Conservation (phyloP, 1,139 yeast species). For the Geotrichum australiense region DNA sequence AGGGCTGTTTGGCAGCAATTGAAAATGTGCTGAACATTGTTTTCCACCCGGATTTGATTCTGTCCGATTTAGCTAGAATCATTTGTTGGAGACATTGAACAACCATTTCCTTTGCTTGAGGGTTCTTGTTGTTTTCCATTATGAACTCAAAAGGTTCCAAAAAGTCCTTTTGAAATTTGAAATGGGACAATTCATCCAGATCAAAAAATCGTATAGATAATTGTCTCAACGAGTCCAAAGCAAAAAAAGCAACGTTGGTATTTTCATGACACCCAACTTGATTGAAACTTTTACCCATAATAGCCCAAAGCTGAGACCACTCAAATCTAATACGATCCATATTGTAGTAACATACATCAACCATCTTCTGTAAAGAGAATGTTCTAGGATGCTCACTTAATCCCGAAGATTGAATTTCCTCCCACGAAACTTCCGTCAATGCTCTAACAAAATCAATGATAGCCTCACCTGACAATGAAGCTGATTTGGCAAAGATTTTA, state of each 20-base stretch:
- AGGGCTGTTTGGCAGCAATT: conserved; percentile 51
- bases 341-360: conserved; percentile 94
- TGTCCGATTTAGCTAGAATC: conserved; percentile 66
- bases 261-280: conserved; percentile 77
- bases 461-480: conserved; percentile 72
- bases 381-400: conserved; percentile 78
- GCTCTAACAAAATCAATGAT: conserved; percentile 85
- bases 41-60: conserved; percentile 91
- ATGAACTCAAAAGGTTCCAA: conserved; percentile 85
- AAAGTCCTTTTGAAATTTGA: conserved; percentile 92
- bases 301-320: conserved; percentile 94
- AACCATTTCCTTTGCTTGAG: conserved; percentile 81
- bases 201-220: conserved; percentile 87
- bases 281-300: conserved; percentile 86
- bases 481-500: conserved; percentile 76
- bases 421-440: conserved; percentile 75
- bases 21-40: conserved; percentile 75
- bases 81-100: conserved; percentile 84
- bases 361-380: conserved; percentile 89
- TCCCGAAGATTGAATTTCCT: conserved; percentile 87
- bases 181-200: conserved; percentile 88
- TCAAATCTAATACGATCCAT: conserved; percentile 95
- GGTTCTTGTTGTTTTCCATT: conserved; percentile 56
- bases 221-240: conserved; percentile 90
- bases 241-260: conserved; percentile 74